A percentile compares a stretch with the other conserved stretches of the same genome.
Conservation (phyloP, 768 basidiomycete species). For the Serpula lacrymans region DNA sequence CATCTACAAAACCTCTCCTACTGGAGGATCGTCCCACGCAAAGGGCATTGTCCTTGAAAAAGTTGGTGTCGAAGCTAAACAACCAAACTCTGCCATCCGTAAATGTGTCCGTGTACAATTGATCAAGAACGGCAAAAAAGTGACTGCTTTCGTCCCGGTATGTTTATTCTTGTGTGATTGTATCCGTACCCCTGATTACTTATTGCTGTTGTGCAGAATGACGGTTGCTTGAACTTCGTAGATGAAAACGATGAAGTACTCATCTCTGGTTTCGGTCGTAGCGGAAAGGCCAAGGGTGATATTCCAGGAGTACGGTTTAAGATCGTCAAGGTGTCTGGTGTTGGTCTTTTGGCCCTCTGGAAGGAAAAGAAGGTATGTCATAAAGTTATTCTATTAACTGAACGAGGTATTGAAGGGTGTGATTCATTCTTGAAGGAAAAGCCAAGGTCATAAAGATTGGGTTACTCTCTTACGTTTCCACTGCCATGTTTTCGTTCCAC, state of each 20-base stretch:
- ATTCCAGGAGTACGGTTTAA: slow-evolving; percentile 99
- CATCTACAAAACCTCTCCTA: slow-evolving; percentile 99
- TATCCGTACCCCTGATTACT: slow-evolving; percentile 1
- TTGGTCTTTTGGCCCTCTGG: slow-evolving; percentile 97
- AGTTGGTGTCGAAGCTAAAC: slow-evolving; percentile 99
- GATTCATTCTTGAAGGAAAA: slow-evolving; percentile 55
- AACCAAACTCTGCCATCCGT: slow-evolving; percentile 99
- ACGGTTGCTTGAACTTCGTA: slow-evolving; percentile 97
- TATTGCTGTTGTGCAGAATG: slow-evolving; percentile 53
- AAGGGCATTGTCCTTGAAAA: slow-evolving; percentile 99
- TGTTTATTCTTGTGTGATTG: slow-evolving; percentile 34
- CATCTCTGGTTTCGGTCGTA: slow-evolving; percentile 99
- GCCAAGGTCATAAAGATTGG: slow-evolving; percentile 52
- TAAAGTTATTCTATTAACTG: background rate
- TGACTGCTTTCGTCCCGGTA: slow-evolving; percentile 98
- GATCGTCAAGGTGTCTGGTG: slow-evolving; percentile 99
- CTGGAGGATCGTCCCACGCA: slow-evolving; percentile 98
- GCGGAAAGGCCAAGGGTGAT: slow-evolving; percentile 99
- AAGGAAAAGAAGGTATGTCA: slow-evolving; percentile 94
- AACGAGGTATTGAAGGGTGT: too few species aligned
- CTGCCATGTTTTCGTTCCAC: slow-evolving; percentile 8
- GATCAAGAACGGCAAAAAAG: slow-evolving; percentile 99
- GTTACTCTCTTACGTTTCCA: slow-evolving; percentile 2
- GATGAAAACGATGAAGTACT: slow-evolving; percentile 99
- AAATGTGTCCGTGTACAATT: slow-evolving; percentile 99